Evolutionary conservation across 2,329 filamentous ascomycete species (phyloP).

Genomic region (Verticillium klebahnii): DNA sequence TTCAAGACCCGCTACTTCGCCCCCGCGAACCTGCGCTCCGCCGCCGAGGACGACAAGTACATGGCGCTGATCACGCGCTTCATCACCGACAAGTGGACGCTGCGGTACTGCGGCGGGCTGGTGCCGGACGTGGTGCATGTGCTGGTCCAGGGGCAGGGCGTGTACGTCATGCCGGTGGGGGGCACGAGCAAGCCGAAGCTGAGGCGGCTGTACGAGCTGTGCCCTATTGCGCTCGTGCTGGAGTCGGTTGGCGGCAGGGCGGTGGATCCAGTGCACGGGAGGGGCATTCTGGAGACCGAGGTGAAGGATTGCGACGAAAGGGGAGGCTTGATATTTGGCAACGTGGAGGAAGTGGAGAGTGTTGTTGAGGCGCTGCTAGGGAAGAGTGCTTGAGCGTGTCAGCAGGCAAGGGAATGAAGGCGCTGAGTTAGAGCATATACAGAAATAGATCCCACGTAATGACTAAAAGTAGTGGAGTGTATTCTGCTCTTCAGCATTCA

Average conservation of each 20-base stretch:
- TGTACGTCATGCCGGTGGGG: conserved; percentile 57
- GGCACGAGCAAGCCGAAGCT: conserved; percentile 49
- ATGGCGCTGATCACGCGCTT: conserved; percentile 42
- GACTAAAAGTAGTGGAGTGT: neutral
- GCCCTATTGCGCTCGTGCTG: conserved; percentile 54
- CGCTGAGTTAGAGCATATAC: neutral
- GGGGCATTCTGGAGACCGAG: conserved; percentile 31
- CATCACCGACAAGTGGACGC: conserved; percentile 49
- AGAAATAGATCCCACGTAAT: neutral
- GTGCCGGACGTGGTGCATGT: conserved; percentile 58
- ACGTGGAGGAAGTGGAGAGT: conserved; percentile 39
- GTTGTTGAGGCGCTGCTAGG: conserved; percentile 18
- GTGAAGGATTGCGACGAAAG: conserved; percentile 42
- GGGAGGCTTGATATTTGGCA: conserved; percentile 47
- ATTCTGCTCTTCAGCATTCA: neutral
- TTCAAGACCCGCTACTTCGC: conserved; percentile 55
- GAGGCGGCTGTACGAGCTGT: conserved; percentile 53
- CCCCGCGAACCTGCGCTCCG: conserved; percentile 56
- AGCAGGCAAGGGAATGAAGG: neutral
- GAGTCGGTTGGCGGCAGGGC: conserved; percentile 57
- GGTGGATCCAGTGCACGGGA: conserved; percentile 41
- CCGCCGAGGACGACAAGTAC: conserved; percentile 46
- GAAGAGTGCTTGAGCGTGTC: neutral
- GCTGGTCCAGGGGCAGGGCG: conserved; percentile 55
- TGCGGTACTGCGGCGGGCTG: conserved; percentile 56